phyloP scores from a whole-genome alignment of 2,329 filamentous ascomycete species.

The Talaromyces albobiverticillius region DNA sequence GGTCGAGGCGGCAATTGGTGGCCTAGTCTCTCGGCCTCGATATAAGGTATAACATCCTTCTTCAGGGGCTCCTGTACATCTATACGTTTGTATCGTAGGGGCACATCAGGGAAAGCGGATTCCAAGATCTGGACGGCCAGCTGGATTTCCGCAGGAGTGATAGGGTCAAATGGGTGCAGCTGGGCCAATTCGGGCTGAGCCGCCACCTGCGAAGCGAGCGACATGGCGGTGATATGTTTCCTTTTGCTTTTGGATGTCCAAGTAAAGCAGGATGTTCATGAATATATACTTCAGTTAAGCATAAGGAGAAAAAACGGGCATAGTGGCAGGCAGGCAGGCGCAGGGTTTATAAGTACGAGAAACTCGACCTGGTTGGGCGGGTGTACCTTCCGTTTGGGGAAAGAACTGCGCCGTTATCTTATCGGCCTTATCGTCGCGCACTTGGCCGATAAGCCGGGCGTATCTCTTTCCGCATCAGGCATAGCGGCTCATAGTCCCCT shows the following conservation, averaged over 20 bases:
- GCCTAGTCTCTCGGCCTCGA: constrained; percentile 60
- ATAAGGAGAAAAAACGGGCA: not conserved
- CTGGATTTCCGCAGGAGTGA: constrained; percentile 39
- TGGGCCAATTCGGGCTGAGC: constrained; percentile 19
- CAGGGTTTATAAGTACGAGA: too few relatives aligned
- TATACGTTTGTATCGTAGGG: constrained; percentile 60
- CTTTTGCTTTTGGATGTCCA: not conserved
- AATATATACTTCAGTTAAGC: not conserved
- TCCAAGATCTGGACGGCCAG: constrained; percentile 38
- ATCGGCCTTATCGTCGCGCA: not conserved
- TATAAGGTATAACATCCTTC: constrained; percentile 56
- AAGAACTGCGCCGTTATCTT: constrained; percentile 9
- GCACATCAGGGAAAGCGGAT: constrained; percentile 33
- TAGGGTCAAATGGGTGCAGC: constrained; percentile 40
- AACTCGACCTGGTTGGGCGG: too few relatives aligned
- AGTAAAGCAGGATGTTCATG: not conserved
- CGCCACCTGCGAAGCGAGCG: constrained; percentile 6
- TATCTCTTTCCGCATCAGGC: constrained; percentile 5
- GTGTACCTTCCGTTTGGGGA: constrained; percentile 13
- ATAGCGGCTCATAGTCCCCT: too few relatives aligned
- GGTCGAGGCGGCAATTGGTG: constrained; percentile 50
- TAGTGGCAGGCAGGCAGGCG: not conserved
- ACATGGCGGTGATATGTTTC: not conserved
- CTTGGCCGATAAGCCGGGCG: constrained; percentile 1
- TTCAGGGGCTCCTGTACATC: constrained; percentile 66